Base-by-base conservation (phyloP, 148 eudicot genomes). In the Nepenthes gracilis region DNA sequence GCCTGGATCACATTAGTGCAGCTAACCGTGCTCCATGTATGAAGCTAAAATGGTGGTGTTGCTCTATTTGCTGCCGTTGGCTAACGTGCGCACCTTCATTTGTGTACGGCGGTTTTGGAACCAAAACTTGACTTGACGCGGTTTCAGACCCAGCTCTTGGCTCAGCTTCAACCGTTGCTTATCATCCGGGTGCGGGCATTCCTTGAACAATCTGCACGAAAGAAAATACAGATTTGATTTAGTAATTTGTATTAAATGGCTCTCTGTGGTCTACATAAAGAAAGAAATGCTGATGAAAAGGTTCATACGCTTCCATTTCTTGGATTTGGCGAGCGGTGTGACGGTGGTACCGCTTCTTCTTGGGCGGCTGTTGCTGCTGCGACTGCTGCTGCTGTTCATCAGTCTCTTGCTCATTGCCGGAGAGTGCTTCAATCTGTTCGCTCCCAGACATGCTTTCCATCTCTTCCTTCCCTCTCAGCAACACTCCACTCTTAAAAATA, bases 51-150 rank as follows among this genome's bases (percentile, higher is more conserved):
- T n/a, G 35, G 57, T 15, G 57, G 34, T 5, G 23, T 2, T 35
- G 13, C 9, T 23, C 13, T 23, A n/a, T 43, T 13, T 50, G 53
- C 13, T 3, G 40, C 5, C 14, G 0, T 23, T 23, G 23, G 23
- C 23, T 23, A 23, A 23, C 23, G 23, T 23, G 23, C 23, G 23
- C 70, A 94, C 97, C 97, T 94, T 94, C 97, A 94, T 84, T 59
- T 94, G 99, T 50, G 99, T 94, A 37, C 99, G 83, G 0, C 99
- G 84, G 58, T 94, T 94, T 70, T 94, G 99, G 80, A 94, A 94
- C 99, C 99, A 94, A 62, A 94, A 94, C 78, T 94, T 94, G 74
- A 94, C 95, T 65, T 94, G 99, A 12, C 97, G 78, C 2, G 99
- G 99, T 57, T 89, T 89, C 5, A 94, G 83, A 55, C 95, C 95